phyloP scores from a whole-genome alignment of 352 stramenopile genomes.

The Globisporangium alternatum region DNA sequence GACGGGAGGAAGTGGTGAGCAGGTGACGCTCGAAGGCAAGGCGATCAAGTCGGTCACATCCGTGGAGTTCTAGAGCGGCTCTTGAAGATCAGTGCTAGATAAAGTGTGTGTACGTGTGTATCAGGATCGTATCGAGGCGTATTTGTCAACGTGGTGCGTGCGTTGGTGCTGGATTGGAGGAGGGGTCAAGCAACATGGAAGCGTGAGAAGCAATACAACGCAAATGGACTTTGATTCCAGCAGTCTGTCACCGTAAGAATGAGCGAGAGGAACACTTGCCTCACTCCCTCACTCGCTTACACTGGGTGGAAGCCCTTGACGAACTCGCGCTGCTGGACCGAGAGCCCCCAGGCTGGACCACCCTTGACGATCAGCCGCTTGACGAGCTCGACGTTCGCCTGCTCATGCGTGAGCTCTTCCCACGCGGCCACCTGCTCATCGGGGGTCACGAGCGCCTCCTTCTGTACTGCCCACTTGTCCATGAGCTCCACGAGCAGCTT shows the following conservation, averaged over 20 bases:
- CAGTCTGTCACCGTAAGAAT: not conserved
- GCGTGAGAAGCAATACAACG: not conserved
- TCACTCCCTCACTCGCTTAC: conserved; percentile 11
- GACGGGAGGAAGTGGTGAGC: not conserved
- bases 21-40: conserved; percentile 4
- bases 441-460: conserved; percentile 24
- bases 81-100: not conserved
- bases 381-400: conserved; percentile 44
- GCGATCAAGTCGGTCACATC: conserved; percentile 17
- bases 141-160: not conserved
- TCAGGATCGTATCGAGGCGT: conserved; percentile 10
- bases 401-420: conserved; percentile 36
- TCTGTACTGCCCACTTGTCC: conserved; percentile 45
- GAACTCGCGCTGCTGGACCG: conserved; percentile 69
- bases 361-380: conserved; percentile 68
- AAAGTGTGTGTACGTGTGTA: not conserved
- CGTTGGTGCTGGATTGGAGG: not conserved
- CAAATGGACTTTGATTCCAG: conserved; percentile 12
- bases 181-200: not conserved
- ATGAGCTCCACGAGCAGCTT: conserved; percentile 59
- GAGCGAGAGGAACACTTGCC: not conserved
- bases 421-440: conserved; percentile 45
- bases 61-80: conserved; percentile 15
- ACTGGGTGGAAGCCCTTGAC: conserved; percentile 46
- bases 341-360: conserved; percentile 73